A percentile compares a stretch with the other conserved stretches of the same genome.
Conservation (phyloP, 78 protist species). For the Parvularia atlantis region DNA sequence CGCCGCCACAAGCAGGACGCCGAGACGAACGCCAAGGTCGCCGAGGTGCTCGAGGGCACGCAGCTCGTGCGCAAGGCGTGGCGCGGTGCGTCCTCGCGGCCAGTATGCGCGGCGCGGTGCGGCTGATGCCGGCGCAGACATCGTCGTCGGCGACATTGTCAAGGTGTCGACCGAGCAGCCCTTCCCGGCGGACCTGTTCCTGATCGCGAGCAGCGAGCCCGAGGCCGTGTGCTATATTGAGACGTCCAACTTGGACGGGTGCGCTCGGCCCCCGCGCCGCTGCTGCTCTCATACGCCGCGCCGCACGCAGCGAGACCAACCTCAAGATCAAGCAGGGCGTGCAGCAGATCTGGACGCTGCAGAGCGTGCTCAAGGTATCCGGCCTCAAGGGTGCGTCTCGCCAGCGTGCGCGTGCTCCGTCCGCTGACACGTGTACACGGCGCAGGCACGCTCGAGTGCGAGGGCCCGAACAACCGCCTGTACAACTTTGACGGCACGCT, state of each 20-base stretch:
- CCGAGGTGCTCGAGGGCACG: too few species aligned
- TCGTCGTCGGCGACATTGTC: slow-evolving; percentile 54
- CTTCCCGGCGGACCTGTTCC: slow-evolving; percentile 13
- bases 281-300: too few species aligned
- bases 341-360: too few species aligned
- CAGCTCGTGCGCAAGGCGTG: too few species aligned
- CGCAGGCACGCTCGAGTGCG: slow-evolving; percentile 1
- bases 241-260: slow-evolving; percentile 86
- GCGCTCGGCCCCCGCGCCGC: background rate
- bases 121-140: background rate
- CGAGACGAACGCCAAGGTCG: too few species aligned
- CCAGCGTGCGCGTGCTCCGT: too few species aligned
- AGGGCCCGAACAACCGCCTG: slow-evolving; percentile 9
- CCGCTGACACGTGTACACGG: too few species aligned
- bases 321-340: slow-evolving; percentile 11
- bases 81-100: too few species aligned
- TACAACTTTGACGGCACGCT: slow-evolving; percentile 15
- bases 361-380: too few species aligned
- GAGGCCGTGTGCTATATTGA: slow-evolving; percentile 77
- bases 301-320: slow-evolving; percentile 21
- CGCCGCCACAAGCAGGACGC: too few species aligned
- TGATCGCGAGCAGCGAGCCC: background rate
- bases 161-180: slow-evolving; percentile 1
- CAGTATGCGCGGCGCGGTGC: too few species aligned
- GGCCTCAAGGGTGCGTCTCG: too few species aligned